Base-by-base conservation (phyloP, 2,329 filamentous ascomycete genomes). In the Ophiostoma angusticollis region DNA sequence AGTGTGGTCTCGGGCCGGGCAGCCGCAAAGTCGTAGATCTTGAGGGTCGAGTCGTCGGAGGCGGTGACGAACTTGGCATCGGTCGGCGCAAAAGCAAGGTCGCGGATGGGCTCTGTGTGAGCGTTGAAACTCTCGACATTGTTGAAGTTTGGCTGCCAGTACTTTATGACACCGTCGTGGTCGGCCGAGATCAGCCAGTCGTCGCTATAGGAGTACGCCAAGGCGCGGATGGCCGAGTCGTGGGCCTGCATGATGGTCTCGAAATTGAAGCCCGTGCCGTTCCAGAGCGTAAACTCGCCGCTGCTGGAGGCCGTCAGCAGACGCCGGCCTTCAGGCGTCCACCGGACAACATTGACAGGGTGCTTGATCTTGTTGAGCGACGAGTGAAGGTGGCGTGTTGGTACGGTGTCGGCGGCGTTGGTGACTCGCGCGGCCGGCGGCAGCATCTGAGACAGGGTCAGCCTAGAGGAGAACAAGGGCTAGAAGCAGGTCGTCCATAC, bases 201-300 rank as follows among this genome's bases (percentile, higher is more conserved):
- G 55, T 94, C 84, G 51, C 83, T 93, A 60, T 96, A 84, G 3
- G 91, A 93, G 65, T 94, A 98, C 47, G 78, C 76, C 32, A 87
- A 68, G 9, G 82, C 79, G 50, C 85, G 75, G 48, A 94, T 86
- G 27, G 84, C 83, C 40, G 79, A 78, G 60, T 95, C 89, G 59
- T 96, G 89, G 28, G 89, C 89, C 65, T 94, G 87, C 83, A 95
- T 95, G 21, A 98, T 95, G 4, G 91, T 96, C 63, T 98, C 91
- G 52, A 98, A 98, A 59, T 98, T 96, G 72, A 98, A 98, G 18
- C 86, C 89, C 31, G 89, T 96, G 46, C 91, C 91, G 57, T 98
- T 98, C 91, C 91, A 98, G 4, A 98, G 63, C 28, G 93, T 98
- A 53, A 98, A 98, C 58, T 98, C 91, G 54, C 91, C 91, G 57